Evolutionary conservation across 1,284 basidiomycete species (phyloP), one percentile per base, ranked within the genome.

Genomic region (Prillingera fragicola): DNA sequence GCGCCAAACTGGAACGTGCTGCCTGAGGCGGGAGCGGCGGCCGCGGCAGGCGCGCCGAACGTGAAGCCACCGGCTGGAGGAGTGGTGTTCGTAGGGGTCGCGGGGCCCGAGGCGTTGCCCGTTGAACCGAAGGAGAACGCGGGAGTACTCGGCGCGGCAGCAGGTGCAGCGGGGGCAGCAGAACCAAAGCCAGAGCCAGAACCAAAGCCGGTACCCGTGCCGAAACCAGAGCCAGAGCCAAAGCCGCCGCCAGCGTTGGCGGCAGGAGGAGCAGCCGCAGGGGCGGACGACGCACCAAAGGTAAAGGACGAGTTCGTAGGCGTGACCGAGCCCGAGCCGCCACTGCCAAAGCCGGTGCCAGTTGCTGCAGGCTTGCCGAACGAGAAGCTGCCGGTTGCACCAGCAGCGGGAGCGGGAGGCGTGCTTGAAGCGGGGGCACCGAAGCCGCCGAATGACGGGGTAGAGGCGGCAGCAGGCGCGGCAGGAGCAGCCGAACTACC

Each of bases 231-330:
- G n/a, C 40, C 40, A 24, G 18, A 22, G 13, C 44, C 45, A 24
- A 42, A 41, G n/a, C 33, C 41, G 41, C 38, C 35, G 3, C 24
- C 19, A 2, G 17, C 3, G 33, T 33, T 36, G 5, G 41, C 24
- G 12, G 44, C 27, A 19, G 43, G 31, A 2, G 46, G 28, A 34
- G 48, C 15, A 17, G 40, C 26, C 7, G 39, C 18, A 23, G 41
- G 21, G 5, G 52, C 28, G 13, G 53, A 38, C 9, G 56, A 29
- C 4, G 51, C 29, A 32, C 56, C 54, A 33, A 57, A 59, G 14
- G 41, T 43, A 47, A 59, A 61, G 3, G 57, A 33, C n/a, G 59
- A 23, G 18, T 52, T 54, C 39, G 49, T 52, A 8, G 33, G 35
- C 21, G 33, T 26, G 41, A 15, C 21, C 39, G 21, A 33, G 19